These are phyloP conservation scores for Clitocybe nebularis DNA, from an alignment of 1,284 basidiomycete species.

Conservation along the genomic window DNA sequence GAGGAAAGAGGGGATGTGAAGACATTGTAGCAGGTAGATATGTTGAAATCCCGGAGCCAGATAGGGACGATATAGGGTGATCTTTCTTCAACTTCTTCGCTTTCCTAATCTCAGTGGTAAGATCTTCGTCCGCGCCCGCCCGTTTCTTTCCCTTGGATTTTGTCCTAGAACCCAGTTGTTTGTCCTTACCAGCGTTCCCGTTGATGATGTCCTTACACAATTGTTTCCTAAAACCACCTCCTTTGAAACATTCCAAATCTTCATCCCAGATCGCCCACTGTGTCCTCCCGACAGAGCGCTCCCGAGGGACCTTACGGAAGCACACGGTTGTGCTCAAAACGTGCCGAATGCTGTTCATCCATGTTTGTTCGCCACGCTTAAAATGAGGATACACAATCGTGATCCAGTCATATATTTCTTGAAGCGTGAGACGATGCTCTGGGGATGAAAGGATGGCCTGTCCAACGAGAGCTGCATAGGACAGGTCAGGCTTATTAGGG, in stretches of 20 bases:
- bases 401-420: conserved; percentile 96
- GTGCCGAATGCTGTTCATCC: conserved; percentile 91
- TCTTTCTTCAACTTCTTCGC: conserved; percentile 48
- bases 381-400: conserved; percentile 92
- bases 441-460: conserved; percentile 88
- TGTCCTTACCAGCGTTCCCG: conserved; percentile 37
- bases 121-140: conserved; percentile 35
- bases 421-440: conserved; percentile 82
- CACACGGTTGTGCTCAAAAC: conserved; percentile 81
- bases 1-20: conserved; percentile 50
- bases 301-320: conserved; percentile 68
- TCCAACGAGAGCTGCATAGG: conserved; percentile 94
- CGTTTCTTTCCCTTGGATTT: conserved; percentile 34
- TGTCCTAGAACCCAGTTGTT: conserved; percentile 31
- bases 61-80: conserved; percentile 9
- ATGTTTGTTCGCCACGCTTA: conserved; percentile 90
- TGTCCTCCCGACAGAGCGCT: conserved; percentile 65
- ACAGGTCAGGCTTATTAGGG: conserved; percentile 72
- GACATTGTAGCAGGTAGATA: conserved; percentile 33
- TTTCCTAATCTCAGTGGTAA: conserved; percentile 30
- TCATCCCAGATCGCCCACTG: conserved; percentile 76
- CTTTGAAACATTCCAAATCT: conserved; percentile 66
- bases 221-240: conserved; percentile 67
- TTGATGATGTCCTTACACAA: conserved; percentile 61
- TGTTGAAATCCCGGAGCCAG: conserved; percentile 19